Conservation (phyloP, 495 filamentous ascomycete genomes). For the Monascus purpureus region DNA sequence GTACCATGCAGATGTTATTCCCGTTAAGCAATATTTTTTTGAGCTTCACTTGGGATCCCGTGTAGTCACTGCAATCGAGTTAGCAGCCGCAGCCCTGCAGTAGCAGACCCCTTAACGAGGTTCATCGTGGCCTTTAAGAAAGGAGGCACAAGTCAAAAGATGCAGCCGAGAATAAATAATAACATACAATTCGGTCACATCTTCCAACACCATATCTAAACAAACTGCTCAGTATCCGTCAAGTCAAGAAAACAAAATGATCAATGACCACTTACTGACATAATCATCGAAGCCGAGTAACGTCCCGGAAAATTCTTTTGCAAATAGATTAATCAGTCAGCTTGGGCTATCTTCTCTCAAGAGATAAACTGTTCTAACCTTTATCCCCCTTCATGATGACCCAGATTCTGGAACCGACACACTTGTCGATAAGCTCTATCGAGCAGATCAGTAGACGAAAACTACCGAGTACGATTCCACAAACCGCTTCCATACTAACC, state of each 20-base stretch:
- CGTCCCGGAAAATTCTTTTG: conserved; percentile 80
- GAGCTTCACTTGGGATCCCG: conserved; percentile 70
- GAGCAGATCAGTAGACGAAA: conserved; percentile 9
- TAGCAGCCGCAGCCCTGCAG: conserved; percentile 5
- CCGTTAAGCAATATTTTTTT: conserved; percentile 94
- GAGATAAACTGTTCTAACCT: conserved; percentile 35
- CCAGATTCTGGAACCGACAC: conserved; percentile 94
- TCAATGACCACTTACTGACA: conserved; percentile 71
- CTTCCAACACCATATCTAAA: conserved; percentile 91
- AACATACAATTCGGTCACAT: conserved; percentile 91
- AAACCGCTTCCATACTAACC: conserved; percentile 37
- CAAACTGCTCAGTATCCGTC: conserved; percentile 6
- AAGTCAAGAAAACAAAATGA: not conserved
- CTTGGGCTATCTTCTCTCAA: no score
- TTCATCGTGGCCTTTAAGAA: no score
- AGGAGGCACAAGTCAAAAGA: no score
- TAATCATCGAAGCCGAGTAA: conserved; percentile 96
- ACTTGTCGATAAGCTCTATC: conserved; percentile 94
- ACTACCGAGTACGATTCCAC: conserved; percentile 1
- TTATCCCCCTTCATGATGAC: conserved; percentile 99
- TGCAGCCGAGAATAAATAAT: not conserved
- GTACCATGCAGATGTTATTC: conserved; percentile 98
- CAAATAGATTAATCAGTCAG: conserved; percentile 13
- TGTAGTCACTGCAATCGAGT: conserved; percentile 61
- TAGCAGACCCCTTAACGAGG: not conserved